These are phyloP conservation scores for Torulaspora gathmanii DNA, from an alignment of 805 yeast species.

Conservation along the genomic window DNA sequence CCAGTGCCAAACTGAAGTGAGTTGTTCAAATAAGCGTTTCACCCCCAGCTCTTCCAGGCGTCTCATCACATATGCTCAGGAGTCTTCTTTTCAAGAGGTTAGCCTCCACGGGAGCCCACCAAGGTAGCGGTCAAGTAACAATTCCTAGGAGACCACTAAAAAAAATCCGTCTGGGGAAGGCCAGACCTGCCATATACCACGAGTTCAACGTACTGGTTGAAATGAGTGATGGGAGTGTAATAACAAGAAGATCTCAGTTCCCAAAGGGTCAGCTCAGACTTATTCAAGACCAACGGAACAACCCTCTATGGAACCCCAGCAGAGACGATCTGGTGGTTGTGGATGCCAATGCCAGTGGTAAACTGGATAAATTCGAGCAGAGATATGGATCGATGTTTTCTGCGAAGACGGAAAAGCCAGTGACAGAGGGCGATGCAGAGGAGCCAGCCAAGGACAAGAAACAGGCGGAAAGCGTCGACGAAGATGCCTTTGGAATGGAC, in stretches of 20 bases:
- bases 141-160: constrained; percentile 55
- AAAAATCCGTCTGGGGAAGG: constrained; percentile 71
- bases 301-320: constrained; percentile 83
- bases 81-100: constrained; percentile 10
- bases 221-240: constrained; percentile 89
- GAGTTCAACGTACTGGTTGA: constrained; percentile 88
- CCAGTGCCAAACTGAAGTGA: background rate
- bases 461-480: constrained; percentile 5
- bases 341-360: constrained; percentile 82
- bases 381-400: constrained; percentile 51
- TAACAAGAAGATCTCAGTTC: constrained; percentile 73
- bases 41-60: background rate
- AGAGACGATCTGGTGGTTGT: constrained; percentile 68
- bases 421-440: constrained; percentile 1
- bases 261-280: constrained; percentile 84
- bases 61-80: constrained; percentile 5
- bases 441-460: background rate
- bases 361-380: constrained; percentile 67
- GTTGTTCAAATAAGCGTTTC: background rate
- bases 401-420: constrained; percentile 29
- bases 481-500: constrained; percentile 29
- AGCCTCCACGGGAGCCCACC: constrained; percentile 26
- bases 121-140: constrained; percentile 23
- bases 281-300: constrained; percentile 84
- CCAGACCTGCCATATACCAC: constrained; percentile 89